phyloP scores from a whole-genome alignment of 2,329 filamentous ascomycete species.

The Aureobasidium lini region DNA sequence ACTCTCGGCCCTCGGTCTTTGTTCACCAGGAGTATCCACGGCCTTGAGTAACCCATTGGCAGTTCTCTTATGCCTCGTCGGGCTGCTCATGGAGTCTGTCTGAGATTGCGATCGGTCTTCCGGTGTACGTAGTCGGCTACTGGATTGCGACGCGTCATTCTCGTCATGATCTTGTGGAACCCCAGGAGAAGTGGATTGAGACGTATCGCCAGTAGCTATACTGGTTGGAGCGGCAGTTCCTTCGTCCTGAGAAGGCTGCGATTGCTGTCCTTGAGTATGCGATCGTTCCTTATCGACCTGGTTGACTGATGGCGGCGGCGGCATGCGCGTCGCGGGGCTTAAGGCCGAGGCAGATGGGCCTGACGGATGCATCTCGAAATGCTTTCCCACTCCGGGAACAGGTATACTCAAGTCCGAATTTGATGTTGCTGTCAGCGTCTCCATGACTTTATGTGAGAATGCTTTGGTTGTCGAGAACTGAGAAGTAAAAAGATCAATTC shows the following conservation, averaged over 20 bases:
- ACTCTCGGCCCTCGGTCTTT: constrained; percentile 55
- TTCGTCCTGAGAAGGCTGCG: neutral
- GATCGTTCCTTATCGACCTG: neutral
- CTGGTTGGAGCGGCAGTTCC: neutral
- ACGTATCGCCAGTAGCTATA: neutral
- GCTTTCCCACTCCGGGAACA: neutral
- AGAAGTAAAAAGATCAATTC: neutral
- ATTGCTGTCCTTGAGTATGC: neutral
- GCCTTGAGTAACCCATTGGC: constrained; percentile 68
- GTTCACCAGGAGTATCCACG: constrained; percentile 19
- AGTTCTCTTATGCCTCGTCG: constrained; percentile 61
- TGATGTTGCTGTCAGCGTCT: neutral
- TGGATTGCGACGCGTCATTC: constrained; percentile 7
- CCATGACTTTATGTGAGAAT: constrained; percentile 4
- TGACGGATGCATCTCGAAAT: constrained; percentile 10
- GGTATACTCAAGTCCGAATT: neutral
- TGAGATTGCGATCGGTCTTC: neutral
- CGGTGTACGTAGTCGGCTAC: neutral
- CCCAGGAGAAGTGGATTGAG: neutral
- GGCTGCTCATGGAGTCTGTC: neutral
- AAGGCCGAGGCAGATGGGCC: neutral
- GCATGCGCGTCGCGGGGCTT: constrained; percentile 13
- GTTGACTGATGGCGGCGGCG: neutral
- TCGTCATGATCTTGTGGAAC: neutral
- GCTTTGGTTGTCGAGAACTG: neutral